These are phyloP conservation scores for Sordariomycetes sp. DNA, from an alignment of 2,329 filamentous ascomycete species.

Conservation along the genomic window DNA sequence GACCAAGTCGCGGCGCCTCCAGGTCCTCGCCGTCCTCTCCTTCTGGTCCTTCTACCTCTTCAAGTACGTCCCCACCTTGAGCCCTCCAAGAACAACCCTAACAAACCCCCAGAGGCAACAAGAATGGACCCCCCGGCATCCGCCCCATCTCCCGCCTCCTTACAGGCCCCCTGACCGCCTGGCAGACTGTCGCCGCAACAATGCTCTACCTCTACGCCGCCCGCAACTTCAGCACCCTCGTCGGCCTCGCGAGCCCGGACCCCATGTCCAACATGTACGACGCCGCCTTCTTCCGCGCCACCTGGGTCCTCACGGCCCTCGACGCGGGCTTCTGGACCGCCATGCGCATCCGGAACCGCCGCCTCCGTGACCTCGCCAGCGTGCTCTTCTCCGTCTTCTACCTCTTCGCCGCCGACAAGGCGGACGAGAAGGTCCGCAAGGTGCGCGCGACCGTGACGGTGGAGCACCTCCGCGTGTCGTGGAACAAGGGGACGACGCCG, in stretches of 20 bases:
- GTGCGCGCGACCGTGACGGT: slow-evolving; percentile 77
- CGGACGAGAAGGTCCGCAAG: slow-evolving; percentile 91
- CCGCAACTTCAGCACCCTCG: slow-evolving; percentile 85
- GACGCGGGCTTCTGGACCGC: slow-evolving; percentile 98
- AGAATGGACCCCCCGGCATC: slow-evolving; percentile 73
- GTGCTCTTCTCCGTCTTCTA: slow-evolving; percentile 84
- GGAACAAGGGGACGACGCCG: slow-evolving; percentile 89
- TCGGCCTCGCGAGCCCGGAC: slow-evolving; percentile 84
- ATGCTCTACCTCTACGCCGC: slow-evolving; percentile 84
- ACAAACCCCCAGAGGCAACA: slow-evolving; percentile 49
- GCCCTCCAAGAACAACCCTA: slow-evolving; percentile 6
- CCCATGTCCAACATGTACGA: slow-evolving; percentile 91
- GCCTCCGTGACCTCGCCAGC: slow-evolving; percentile 70
- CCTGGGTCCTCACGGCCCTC: slow-evolving; percentile 88
- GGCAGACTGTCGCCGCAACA: slow-evolving; percentile 80
- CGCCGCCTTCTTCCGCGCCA: slow-evolving; percentile 84
- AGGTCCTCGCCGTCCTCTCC: slow-evolving; percentile 79
- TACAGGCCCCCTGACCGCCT: slow-evolving; percentile 61
- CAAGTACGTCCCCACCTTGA: slow-evolving; percentile 34
- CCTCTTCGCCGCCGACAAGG: slow-evolving; percentile 80
- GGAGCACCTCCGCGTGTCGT: slow-evolving; percentile 81
- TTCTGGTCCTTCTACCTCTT: slow-evolving; percentile 85
- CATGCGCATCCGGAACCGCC: slow-evolving; percentile 74
- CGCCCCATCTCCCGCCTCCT: slow-evolving; percentile 59
- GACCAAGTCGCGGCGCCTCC: slow-evolving; percentile 79